These are phyloP conservation scores for Baudoinia panamericana DNA, from an alignment of 495 filamentous ascomycete species.

Conservation along the genomic window DNA sequence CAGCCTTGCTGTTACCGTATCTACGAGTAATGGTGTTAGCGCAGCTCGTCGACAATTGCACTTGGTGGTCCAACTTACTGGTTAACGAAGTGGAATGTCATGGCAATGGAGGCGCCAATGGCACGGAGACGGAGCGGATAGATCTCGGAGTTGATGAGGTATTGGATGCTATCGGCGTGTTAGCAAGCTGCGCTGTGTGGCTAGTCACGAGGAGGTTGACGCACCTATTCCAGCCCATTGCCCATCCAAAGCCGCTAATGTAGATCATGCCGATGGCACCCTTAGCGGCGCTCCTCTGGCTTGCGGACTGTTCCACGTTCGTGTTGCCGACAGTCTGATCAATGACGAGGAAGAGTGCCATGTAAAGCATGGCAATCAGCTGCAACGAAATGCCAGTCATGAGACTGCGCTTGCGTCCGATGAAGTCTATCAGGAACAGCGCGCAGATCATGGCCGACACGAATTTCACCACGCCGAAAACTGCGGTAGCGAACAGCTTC, in stretches of 20 bases:
- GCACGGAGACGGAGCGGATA: slow-evolving; percentile 43
- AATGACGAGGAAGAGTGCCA: slow-evolving; percentile 63
- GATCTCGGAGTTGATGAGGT: slow-evolving; percentile 60
- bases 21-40: no score
- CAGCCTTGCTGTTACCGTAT: slow-evolving; percentile 49
- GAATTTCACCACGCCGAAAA: slow-evolving; percentile 61
- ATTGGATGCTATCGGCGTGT: slow-evolving; percentile 30
- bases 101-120: slow-evolving; percentile 23
- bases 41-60: no score
- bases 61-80: no score
- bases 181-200: background rate
- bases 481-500: slow-evolving; percentile 50
- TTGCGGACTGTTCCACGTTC: slow-evolving; percentile 3
- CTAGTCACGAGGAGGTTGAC: no score
- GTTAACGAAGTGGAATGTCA: slow-evolving; percentile 44
- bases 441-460: slow-evolving; percentile 45
- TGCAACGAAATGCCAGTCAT: slow-evolving; percentile 60
- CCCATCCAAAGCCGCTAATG: slow-evolving; percentile 41
- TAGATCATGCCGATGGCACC: slow-evolving; percentile 29
- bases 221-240: slow-evolving; percentile 51
- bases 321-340: slow-evolving; percentile 33
- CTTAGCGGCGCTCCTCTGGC: slow-evolving; percentile 21
- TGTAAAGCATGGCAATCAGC: slow-evolving; percentile 58
- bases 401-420: slow-evolving; percentile 56
- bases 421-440: slow-evolving; percentile 54